A percentile compares a stretch with the other conserved stretches of the same genome.
Conservation (phyloP, 2,329 filamentous ascomycete genomes). For the Leptographium radiaticola region DNA sequence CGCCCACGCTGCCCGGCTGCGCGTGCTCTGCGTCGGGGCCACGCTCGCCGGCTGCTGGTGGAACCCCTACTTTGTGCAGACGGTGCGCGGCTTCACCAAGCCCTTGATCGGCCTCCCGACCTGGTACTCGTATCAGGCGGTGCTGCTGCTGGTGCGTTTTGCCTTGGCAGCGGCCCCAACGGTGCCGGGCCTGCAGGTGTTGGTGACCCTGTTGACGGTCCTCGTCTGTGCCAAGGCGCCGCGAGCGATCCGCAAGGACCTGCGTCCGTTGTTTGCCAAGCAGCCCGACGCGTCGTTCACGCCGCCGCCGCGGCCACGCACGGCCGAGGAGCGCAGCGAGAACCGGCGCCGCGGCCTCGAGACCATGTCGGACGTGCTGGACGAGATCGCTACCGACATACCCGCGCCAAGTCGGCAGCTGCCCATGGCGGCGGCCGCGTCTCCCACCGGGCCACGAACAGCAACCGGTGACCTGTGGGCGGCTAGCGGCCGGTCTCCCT, state of each 20-base stretch:
- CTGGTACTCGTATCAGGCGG: slow-evolving; percentile 53
- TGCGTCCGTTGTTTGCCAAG: slow-evolving; percentile 37
- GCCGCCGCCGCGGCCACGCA: slow-evolving; percentile 2
- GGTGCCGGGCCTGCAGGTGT: slow-evolving; percentile 38
- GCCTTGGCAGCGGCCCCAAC: slow-evolving; percentile 29
- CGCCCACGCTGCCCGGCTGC: slow-evolving; percentile 12
- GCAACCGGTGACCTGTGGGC: neutral
- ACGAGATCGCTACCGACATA: slow-evolving; percentile 24
- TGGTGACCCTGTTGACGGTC: slow-evolving; percentile 37
- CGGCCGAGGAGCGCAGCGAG: slow-evolving; percentile 12
- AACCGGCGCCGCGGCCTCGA: slow-evolving; percentile 19
- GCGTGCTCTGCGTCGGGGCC: slow-evolving; percentile 5
- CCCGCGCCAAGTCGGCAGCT: too few species aligned
- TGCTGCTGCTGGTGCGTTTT: slow-evolving; percentile 43
- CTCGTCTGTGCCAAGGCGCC: slow-evolving; percentile 35
- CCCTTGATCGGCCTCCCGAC: slow-evolving; percentile 47
- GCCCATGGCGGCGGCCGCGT: too few species aligned
- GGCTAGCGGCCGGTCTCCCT: neutral
- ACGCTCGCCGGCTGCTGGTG: slow-evolving; percentile 40
- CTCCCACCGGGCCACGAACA: neutral
- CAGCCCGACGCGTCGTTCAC: slow-evolving; percentile 12
- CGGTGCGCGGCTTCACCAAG: slow-evolving; percentile 43
- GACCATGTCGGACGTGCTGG: slow-evolving; percentile 30
- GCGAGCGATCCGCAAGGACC: slow-evolving; percentile 40
- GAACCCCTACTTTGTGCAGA: slow-evolving; percentile 54